Base-by-base conservation (phyloP, 257 asterid species). In the Voacanga thouarsii region DNA sequence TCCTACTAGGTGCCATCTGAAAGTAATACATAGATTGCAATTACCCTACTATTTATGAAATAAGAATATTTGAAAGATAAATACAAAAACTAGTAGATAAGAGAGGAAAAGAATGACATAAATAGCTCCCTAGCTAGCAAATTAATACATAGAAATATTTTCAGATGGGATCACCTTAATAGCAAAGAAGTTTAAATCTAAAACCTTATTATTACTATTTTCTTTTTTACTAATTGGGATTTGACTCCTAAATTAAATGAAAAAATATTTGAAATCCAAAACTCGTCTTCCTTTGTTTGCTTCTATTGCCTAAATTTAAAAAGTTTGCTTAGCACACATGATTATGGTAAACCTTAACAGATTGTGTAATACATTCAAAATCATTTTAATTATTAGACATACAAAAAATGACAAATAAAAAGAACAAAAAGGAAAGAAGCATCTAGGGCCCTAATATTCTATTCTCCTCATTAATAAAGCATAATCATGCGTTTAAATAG, bases 171-270 rank as follows among this genome's bases (percentile, higher is more conserved):
- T n/a, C n/a, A n/a, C n/a, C n/a, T n/a, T n/a, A n/a, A n/a, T n/a
- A n/a, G n/a, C n/a, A n/a, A n/a, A 39, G 56, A 75, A 61, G 28
- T 75, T 75, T 61, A 67, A 30, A 61, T 43, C 41, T 59, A 45
- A 60, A 7, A 16, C 12, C 72, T 41, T 67, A 33, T 33, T 33
- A 33, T 33, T 41, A 11, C 0, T 6, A 5, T 39, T 23, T 23
- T 14, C 56, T 37, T 56, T 41, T 4, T 55, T 53, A 6, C 66
- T 16, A 24, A 12, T 7, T 23, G 12, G 12, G 5, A 9, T 71
- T 37, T 24, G 43, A 11, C 75, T 30, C 21, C 24, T 30, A 39
- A 26, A 24, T 53, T 19, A 4, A 26, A 55, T 55, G 5, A 18
- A 7, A 30, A 45, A 24, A 3, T 6, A 47, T 24, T 47, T 45